Percentiles rank a stretch among this genome's conserved stretches.
Evolutionary conservation across 2,329 filamentous ascomycete genomes (phyloP).

Genomic region (Magnaporthiopsis poae): DNA sequence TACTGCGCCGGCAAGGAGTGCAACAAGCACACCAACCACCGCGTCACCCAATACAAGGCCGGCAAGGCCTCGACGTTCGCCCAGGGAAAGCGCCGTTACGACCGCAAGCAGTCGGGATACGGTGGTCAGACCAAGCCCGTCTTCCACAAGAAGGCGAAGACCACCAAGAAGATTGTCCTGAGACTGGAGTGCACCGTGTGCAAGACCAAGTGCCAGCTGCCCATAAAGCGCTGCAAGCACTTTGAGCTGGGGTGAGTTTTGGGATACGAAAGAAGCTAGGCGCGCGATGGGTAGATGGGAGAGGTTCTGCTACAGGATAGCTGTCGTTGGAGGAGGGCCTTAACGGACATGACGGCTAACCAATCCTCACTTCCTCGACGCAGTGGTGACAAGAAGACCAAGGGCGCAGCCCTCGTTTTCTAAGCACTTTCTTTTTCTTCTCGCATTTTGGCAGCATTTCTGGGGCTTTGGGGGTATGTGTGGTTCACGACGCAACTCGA

Average conservation of each 20-base stretch:
- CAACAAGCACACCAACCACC: slow-evolving; percentile 68
- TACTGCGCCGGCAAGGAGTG: slow-evolving; percentile 62
- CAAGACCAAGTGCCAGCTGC: slow-evolving; percentile 97
- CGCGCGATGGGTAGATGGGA: not conserved
- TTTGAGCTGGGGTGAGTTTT: slow-evolving; percentile 90
- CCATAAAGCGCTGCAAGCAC: slow-evolving; percentile 99
- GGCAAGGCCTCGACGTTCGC: slow-evolving; percentile 28
- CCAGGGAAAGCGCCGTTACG: slow-evolving; percentile 99
- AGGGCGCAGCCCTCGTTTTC: slow-evolving; percentile 99
- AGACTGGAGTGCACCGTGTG: slow-evolving; percentile 93
- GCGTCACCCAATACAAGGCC: slow-evolving; percentile 71
- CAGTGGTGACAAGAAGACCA: slow-evolving; percentile 99
- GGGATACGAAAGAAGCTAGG: too few species aligned
- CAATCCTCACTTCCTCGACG: not conserved
- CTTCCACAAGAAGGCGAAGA: slow-evolving; percentile 99
- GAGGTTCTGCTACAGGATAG: too few species aligned
- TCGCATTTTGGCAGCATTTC: slow-evolving; percentile 7
- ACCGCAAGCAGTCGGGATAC: slow-evolving; percentile 98
- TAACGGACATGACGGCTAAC: slow-evolving; percentile 1
- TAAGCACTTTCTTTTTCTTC: slow-evolving; percentile 44
- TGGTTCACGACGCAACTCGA: not conserved
- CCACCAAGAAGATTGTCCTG: slow-evolving; percentile 99
- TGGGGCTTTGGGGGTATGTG: slow-evolving; percentile 8
- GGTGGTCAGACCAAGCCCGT: slow-evolving; percentile 99
- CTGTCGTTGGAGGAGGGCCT: not conserved